Conservation (phyloP, 805 yeast species). For the Wickerhamiella sorbophila region DNA sequence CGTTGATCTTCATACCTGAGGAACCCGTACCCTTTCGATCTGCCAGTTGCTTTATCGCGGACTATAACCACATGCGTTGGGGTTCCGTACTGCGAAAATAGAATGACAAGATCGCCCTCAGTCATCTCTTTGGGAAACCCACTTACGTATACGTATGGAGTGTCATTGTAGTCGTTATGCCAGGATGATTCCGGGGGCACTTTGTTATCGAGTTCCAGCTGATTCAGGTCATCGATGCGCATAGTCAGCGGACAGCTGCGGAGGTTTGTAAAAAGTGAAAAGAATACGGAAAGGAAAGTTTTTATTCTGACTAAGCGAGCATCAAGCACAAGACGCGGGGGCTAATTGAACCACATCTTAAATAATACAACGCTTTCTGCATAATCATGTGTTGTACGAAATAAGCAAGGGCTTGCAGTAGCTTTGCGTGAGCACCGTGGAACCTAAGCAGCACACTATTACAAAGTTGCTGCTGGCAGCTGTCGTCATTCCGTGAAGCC, state of each 20-base stretch:
- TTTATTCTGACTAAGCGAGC: too few species aligned
- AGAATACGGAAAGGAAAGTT: too few species aligned
- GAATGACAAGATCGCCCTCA: slow-evolving; percentile 60
- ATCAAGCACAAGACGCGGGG: too few species aligned
- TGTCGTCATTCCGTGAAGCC: too few species aligned
- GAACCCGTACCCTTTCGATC: slow-evolving; percentile 63
- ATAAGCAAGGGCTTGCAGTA: too few species aligned
- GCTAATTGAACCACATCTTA: neutral
- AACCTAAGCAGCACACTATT: too few species aligned
- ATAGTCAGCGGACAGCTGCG: slow-evolving; percentile 2
- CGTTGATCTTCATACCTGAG: slow-evolving; percentile 70
- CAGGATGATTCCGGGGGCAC: slow-evolving; percentile 58
- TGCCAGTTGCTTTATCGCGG: slow-evolving; percentile 51
- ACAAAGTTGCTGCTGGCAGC: too few species aligned
- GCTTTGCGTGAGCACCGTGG: too few species aligned
- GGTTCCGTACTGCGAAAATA: slow-evolving; percentile 81
- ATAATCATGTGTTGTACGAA: too few species aligned
- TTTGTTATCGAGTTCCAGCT: slow-evolving; percentile 49
- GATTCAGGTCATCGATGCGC: slow-evolving; percentile 36
- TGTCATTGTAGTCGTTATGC: slow-evolving; percentile 73
- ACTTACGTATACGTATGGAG: slow-evolving; percentile 67
- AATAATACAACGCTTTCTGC: neutral
- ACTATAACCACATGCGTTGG: slow-evolving; percentile 63
- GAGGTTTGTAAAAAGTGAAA: too few species aligned
- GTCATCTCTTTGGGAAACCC: slow-evolving; percentile 47